Evolutionary conservation across 352 stramenopile genomes (phyloP).

Genomic region (Phytopythium ostracodes): DNA sequence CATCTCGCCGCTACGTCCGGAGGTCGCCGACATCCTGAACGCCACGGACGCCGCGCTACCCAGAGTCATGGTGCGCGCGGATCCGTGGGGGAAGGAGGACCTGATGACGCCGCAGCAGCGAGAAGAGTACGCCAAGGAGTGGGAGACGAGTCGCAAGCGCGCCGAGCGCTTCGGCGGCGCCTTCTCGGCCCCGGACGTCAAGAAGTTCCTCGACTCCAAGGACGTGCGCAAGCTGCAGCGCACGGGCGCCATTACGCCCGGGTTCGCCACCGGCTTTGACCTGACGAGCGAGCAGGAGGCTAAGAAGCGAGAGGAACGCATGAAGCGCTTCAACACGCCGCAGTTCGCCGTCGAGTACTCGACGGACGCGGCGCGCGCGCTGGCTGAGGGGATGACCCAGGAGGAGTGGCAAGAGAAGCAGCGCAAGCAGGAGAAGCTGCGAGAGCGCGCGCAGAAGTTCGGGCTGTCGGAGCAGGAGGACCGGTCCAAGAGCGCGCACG

Average conservation of each 20-base stretch:
- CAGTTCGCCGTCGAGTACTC: slow-evolving; percentile 70
- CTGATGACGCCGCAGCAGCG: slow-evolving; percentile 54
- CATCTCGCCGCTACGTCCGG: slow-evolving; percentile 19
- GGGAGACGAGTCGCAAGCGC: slow-evolving; percentile 36
- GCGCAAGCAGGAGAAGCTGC: slow-evolving; percentile 54
- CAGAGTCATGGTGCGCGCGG: slow-evolving; percentile 49
- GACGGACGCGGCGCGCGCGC: slow-evolving; percentile 48
- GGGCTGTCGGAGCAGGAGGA: slow-evolving; percentile 45
- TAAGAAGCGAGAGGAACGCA: slow-evolving; percentile 64
- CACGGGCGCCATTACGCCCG: slow-evolving; percentile 48
- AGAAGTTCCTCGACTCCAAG: slow-evolving; percentile 79
- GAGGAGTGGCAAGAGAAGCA: slow-evolving; percentile 66
- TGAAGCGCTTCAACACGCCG: slow-evolving; percentile 78
- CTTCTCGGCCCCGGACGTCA: slow-evolving; percentile 58
- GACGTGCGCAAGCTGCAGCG: slow-evolving; percentile 73
- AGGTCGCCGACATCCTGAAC: slow-evolving; percentile 28
- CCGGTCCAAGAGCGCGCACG: slow-evolving; percentile 16
- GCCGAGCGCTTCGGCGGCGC: slow-evolving; percentile 60
- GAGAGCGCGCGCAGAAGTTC: slow-evolving; percentile 70
- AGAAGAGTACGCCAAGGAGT: slow-evolving; percentile 44
- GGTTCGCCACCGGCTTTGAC: slow-evolving; percentile 74
- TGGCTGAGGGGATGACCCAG: slow-evolving; percentile 64
- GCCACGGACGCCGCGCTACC: slow-evolving; percentile 30
- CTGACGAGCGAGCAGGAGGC: slow-evolving; percentile 58
- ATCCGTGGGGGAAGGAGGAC: slow-evolving; percentile 52